These are phyloP conservation scores for Ophiostoma australiae DNA, from an alignment of 2,329 filamentous ascomycete species.

Conservation along the genomic window DNA sequence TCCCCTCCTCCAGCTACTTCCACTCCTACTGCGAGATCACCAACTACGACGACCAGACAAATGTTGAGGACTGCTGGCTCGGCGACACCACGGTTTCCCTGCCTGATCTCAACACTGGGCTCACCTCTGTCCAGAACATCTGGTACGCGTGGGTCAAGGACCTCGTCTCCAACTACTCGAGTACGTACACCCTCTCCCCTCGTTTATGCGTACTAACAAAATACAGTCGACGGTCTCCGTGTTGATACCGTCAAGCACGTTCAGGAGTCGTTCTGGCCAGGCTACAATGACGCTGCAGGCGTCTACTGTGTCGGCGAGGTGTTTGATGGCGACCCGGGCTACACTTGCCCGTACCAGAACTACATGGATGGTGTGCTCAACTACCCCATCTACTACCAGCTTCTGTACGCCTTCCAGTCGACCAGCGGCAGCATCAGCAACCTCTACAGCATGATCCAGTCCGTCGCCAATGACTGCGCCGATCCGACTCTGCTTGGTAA, in stretches of 20 bases:
- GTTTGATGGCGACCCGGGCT: slow-evolving; percentile 48
- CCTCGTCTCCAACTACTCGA: slow-evolving; percentile 53
- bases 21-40: slow-evolving; percentile 52
- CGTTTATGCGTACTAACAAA: background rate
- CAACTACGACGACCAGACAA: slow-evolving; percentile 49
- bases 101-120: slow-evolving; percentile 57
- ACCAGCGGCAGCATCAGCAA: slow-evolving; percentile 37
- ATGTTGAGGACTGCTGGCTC: slow-evolving; percentile 47
- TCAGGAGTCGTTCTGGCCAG: slow-evolving; percentile 53
- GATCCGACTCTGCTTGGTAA: slow-evolving; percentile 45
- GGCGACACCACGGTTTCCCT: slow-evolving; percentile 52
- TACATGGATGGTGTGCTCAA: slow-evolving; percentile 56
- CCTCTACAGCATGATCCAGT: slow-evolving; percentile 39
- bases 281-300: slow-evolving; percentile 49
- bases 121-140: slow-evolving; percentile 33
- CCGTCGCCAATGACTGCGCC: slow-evolving; percentile 37
- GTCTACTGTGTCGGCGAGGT: slow-evolving; percentile 60
- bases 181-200: background rate
- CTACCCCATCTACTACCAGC: slow-evolving; percentile 46
- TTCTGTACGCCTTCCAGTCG: slow-evolving; percentile 37
- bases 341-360: slow-evolving; percentile 49
- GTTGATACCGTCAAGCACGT: slow-evolving; percentile 61
- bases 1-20: slow-evolving; percentile 54
- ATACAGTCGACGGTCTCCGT: slow-evolving; percentile 48
- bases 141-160: slow-evolving; percentile 56